Evolutionary conservation across 441 rosid species (phyloP).

Genomic region (Rhodomyrtus psidioides): DNA sequence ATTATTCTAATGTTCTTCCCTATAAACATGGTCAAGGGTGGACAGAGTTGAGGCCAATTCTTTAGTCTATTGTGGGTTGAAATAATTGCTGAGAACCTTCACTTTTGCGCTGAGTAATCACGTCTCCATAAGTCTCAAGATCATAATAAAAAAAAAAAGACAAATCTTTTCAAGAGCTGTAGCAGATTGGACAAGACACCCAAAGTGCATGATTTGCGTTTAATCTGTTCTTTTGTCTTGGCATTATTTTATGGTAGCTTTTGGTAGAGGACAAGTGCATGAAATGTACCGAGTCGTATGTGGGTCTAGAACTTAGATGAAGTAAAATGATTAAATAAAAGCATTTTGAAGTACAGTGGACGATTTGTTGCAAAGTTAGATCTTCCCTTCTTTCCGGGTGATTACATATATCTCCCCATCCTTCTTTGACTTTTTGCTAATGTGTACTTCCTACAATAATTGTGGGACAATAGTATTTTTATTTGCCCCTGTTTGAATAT

Average conservation of each 20-base stretch:
- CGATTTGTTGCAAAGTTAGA: slow-evolving; percentile 31
- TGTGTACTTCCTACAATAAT: neutral
- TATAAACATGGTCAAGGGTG: slow-evolving; percentile 40
- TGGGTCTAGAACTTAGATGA: slow-evolving; percentile 16
- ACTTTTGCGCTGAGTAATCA: slow-evolving; percentile 36
- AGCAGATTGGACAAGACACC: slow-evolving; percentile 43
- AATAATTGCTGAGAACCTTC: slow-evolving; percentile 42
- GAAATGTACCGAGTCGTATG: slow-evolving; percentile 35
- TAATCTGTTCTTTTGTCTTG: neutral
- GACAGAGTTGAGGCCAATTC: neutral
- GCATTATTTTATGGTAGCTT: slow-evolving; percentile 2
- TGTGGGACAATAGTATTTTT: neutral
- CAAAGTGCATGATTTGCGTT: neutral
- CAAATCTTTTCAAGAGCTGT: slow-evolving; percentile 5
- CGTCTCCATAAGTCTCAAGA: slow-evolving; percentile 25
- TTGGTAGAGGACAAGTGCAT: slow-evolving; percentile 27
- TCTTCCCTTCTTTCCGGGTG: slow-evolving; percentile 28
- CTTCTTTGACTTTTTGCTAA: slow-evolving; percentile 49
- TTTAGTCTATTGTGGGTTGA: slow-evolving; percentile 22
- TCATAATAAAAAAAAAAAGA: neutral
- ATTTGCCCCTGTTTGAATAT: slow-evolving; percentile 19
- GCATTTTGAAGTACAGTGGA: slow-evolving; percentile 22
- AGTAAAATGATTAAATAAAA: slow-evolving; percentile 17
- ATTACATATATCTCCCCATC: slow-evolving; percentile 22
- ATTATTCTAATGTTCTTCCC: slow-evolving; percentile 23